Conservation (phyloP, 2,329 filamentous ascomycete genomes). For the Cladobotryum mycophilum region DNA sequence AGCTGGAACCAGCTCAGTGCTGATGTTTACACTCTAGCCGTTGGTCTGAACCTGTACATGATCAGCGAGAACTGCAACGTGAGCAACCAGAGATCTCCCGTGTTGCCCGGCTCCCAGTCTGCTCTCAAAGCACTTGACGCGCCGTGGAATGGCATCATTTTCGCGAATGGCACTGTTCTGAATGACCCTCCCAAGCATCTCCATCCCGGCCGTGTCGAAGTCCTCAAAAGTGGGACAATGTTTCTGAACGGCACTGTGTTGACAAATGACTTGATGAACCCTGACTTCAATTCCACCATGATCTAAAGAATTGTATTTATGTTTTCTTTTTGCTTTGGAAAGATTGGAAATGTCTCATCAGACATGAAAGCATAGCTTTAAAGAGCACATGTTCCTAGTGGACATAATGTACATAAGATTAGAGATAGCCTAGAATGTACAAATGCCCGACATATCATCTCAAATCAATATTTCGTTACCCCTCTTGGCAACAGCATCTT, state of each 20-base stretch:
- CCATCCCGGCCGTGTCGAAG: slow-evolving; percentile 15
- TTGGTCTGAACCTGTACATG: slow-evolving; percentile 25
- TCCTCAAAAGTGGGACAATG: slow-evolving; percentile 21
- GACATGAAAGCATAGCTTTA: too few species aligned
- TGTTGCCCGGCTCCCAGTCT: slow-evolving; percentile 11
- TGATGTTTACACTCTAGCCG: slow-evolving; percentile 25
- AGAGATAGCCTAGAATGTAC: too few species aligned
- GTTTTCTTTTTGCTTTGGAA: too few species aligned
- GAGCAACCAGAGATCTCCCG: slow-evolving; percentile 16
- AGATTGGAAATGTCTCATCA: too few species aligned
- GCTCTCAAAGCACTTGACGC: background rate
- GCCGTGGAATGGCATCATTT: slow-evolving; percentile 26
- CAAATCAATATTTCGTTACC: too few species aligned
- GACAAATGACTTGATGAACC: slow-evolving; percentile 16
- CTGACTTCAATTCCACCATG: slow-evolving; percentile 11
- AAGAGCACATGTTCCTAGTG: too few species aligned
- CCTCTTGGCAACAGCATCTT: too few species aligned
- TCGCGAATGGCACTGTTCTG: slow-evolving; percentile 23
- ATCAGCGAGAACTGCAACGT: slow-evolving; percentile 28
- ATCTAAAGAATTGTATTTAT: background rate
- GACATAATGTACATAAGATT: too few species aligned
- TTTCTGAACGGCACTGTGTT: slow-evolving; percentile 21
- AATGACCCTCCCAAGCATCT: slow-evolving; percentile 18
- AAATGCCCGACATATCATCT: too few species aligned
- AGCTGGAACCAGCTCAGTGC: slow-evolving; percentile 24